These are phyloP conservation scores for Pilasporangium apinafurcum DNA, from an alignment of 352 stramenopile genomes.

Conservation along the genomic window DNA sequence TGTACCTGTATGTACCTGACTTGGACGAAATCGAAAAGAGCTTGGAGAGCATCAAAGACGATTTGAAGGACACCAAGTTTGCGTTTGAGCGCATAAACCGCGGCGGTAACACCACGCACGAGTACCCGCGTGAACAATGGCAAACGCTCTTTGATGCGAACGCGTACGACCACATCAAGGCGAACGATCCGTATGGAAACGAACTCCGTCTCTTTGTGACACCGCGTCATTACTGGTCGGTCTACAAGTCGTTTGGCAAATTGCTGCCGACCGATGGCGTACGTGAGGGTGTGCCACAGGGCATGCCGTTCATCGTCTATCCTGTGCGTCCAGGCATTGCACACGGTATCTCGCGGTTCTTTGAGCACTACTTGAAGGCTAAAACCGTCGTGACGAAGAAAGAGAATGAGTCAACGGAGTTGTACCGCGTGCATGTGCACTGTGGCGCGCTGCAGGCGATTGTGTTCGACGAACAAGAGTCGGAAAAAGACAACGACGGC, in stretches of 20 bases:
- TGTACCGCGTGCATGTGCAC: slow-evolving; percentile 36
- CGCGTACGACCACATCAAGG: slow-evolving; percentile 54
- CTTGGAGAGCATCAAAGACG: slow-evolving; percentile 25
- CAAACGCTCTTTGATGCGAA: slow-evolving; percentile 37
- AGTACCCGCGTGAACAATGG: slow-evolving; percentile 49
- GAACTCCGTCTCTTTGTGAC: slow-evolving; percentile 46
- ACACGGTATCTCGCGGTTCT: slow-evolving; percentile 57
- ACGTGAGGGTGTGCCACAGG: slow-evolving; percentile 33
- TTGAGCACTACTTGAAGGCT: slow-evolving; percentile 56
- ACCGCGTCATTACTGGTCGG: slow-evolving; percentile 49
- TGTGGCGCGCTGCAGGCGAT: slow-evolving; percentile 55
- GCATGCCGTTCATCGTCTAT: slow-evolving; percentile 55
- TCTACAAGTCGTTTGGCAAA: slow-evolving; percentile 47
- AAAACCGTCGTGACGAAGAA: slow-evolving; percentile 45
- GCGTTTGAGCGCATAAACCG: slow-evolving; percentile 47
- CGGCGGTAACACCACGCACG: slow-evolving; percentile 31
- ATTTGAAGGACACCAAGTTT: slow-evolving; percentile 50
- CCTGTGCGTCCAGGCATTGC: slow-evolving; percentile 47
- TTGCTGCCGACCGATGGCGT: slow-evolving; percentile 30
- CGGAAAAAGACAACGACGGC: slow-evolving; percentile 40
- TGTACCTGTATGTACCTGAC: slow-evolving; percentile 56
- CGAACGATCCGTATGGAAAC: slow-evolving; percentile 59
- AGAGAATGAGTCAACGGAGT: slow-evolving; percentile 5
- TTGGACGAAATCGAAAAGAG: slow-evolving; percentile 52
- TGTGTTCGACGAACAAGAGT: slow-evolving; percentile 55